Percentiles rank a stretch among this genome's conserved stretches.
Conservation (phyloP, 345 rosid genomes). For the Raphanus raphanistrum region DNA sequence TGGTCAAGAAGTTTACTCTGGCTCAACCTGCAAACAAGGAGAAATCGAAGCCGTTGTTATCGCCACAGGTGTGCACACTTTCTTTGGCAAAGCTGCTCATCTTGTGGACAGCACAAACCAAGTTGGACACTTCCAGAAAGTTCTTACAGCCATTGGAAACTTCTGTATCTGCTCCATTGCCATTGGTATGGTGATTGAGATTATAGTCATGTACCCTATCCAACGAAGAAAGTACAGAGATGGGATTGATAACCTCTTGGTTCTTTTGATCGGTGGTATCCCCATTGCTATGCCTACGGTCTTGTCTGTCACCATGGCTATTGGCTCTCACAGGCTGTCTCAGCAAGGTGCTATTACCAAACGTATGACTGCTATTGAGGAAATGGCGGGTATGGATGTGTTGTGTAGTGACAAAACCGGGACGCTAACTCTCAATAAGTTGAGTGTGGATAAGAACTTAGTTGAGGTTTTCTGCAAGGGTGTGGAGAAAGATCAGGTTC, state of each 20-base stretch:
- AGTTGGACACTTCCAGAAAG: constrained; percentile 46
- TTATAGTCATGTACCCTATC: constrained; percentile 52
- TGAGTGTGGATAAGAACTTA: not conserved
- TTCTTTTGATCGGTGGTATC: not conserved
- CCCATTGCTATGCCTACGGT: not conserved
- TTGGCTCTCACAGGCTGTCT: not conserved
- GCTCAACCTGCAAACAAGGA: constrained; percentile 46
- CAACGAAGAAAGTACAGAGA: constrained; percentile 15
- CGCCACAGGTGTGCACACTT: constrained; percentile 44
- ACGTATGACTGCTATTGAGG: not conserved
- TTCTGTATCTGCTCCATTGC: constrained; percentile 53
- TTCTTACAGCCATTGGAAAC: constrained; percentile 53
- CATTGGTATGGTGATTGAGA: constrained; percentile 45
- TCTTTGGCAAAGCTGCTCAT: constrained; percentile 45
- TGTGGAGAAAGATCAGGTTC: not conserved
- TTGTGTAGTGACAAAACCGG: not conserved
- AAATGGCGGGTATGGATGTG: not conserved
- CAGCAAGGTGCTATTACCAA: not conserved
- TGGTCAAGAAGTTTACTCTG: constrained; percentile 43
- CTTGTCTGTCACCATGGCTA: not conserved
- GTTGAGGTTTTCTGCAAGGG: not conserved
- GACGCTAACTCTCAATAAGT: not conserved
- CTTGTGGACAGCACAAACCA: constrained; percentile 7
- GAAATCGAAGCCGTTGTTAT: constrained; percentile 44
- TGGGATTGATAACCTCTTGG: not conserved